Percentiles rank a stretch among this genome's conserved stretches.
phyloP scores from a whole-genome alignment of 805 yeast genomes.

The Metschnikowia orientalis region DNA sequence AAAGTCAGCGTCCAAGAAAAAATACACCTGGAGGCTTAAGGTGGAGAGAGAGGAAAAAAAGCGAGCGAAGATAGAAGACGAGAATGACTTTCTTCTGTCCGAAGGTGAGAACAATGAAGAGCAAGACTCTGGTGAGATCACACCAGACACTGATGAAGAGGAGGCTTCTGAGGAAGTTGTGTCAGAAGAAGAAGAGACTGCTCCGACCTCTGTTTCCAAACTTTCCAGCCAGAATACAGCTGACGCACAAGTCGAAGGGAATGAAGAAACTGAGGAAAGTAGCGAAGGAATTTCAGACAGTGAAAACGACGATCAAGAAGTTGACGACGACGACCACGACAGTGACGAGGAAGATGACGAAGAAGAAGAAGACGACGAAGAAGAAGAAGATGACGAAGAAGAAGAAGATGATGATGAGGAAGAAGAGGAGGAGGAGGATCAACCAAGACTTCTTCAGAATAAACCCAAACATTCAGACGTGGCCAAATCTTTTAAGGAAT shows the following conservation, averaged over 20 bases:
- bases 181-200: not conserved
- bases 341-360: slow-evolving; percentile 25
- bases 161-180: not conserved
- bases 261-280: slow-evolving; percentile 21
- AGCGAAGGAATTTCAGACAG: not conserved
- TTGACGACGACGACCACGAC: slow-evolving; percentile 20
- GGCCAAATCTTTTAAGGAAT: slow-evolving; percentile 64
- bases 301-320: slow-evolving; percentile 12
- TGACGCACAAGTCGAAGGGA: slow-evolving; percentile 13
- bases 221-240: not conserved
- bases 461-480: slow-evolving; percentile 44
- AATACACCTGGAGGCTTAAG: slow-evolving; percentile 65
- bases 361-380: slow-evolving; percentile 27
- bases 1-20: slow-evolving; percentile 33
- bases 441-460: slow-evolving; percentile 30
- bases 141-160: slow-evolving; percentile 9
- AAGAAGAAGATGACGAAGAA: slow-evolving; percentile 29
- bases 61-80: slow-evolving; percentile 49
- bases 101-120: slow-evolving; percentile 22
- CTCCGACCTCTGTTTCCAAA: not conserved
- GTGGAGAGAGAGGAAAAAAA: slow-evolving; percentile 38
- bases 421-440: slow-evolving; percentile 25
- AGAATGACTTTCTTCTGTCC: slow-evolving; percentile 50
- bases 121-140: slow-evolving; percentile 19
- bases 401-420: slow-evolving; percentile 27